Conservation (phyloP, 805 yeast species). For the Myxozyma sirexii region DNA sequence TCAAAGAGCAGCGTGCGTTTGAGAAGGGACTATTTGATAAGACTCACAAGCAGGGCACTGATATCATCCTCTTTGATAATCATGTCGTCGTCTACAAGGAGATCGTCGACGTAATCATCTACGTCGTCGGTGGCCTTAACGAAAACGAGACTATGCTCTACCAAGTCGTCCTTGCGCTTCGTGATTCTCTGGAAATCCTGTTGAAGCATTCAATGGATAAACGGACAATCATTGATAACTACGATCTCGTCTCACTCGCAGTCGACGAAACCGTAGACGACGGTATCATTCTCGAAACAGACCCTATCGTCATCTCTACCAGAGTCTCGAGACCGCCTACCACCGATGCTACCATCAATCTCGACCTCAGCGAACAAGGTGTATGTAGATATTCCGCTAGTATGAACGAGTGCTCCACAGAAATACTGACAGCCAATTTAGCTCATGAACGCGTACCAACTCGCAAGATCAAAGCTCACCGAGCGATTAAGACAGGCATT, state of each 20-base stretch:
- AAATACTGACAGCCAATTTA: slow-evolving; percentile 4
- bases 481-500: slow-evolving; percentile 34
- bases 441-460: slow-evolving; percentile 34
- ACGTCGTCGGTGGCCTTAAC: slow-evolving; percentile 70
- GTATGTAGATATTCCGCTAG: slow-evolving; percentile 45
- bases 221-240: slow-evolving; percentile 74
- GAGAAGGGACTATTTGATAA: slow-evolving; percentile 73
- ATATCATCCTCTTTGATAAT: slow-evolving; percentile 76
- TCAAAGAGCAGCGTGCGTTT: slow-evolving; percentile 71
- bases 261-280: slow-evolving; percentile 93
- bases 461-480: slow-evolving; percentile 32
- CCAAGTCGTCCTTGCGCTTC: slow-evolving; percentile 73
- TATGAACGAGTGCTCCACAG: neutral
- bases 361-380: slow-evolving; percentile 49
- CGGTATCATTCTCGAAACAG: slow-evolving; percentile 89
- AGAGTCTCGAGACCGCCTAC: slow-evolving; percentile 89
- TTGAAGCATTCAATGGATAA: slow-evolving; percentile 73
- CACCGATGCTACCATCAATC: slow-evolving; percentile 54
- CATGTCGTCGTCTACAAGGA: slow-evolving; percentile 86
- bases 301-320: slow-evolving; percentile 80
- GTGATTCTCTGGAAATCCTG: slow-evolving; percentile 78
- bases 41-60: slow-evolving; percentile 79
- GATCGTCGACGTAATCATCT: slow-evolving; percentile 70
- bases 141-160: slow-evolving; percentile 85
- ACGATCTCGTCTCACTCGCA: slow-evolving; percentile 82